Conservation (phyloP, 2,329 filamentous ascomycete genomes). For the Ophiostoma angusticollis region DNA sequence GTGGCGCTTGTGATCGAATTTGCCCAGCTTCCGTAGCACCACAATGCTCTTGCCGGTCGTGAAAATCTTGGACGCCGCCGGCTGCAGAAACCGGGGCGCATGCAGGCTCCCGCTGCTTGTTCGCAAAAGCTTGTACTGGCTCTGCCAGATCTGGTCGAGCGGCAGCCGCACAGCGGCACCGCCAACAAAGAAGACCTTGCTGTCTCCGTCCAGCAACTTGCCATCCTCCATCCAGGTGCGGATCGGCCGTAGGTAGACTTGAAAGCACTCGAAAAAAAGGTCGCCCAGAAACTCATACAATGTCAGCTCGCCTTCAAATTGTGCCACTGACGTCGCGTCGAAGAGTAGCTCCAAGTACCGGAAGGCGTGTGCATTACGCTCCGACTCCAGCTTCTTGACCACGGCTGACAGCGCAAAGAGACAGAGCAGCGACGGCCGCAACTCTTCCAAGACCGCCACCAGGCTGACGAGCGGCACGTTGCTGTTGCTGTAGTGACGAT, state of each 20-base stretch:
- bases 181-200: conserved; percentile 65
- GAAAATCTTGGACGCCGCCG: conserved; percentile 60
- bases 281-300: conserved; percentile 51
- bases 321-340: conserved; percentile 53
- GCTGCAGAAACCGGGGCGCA: conserved; percentile 62
- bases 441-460: conserved; percentile 44
- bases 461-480: conserved; percentile 52
- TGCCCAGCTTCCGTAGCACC: conserved; percentile 61
- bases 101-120: conserved; percentile 48
- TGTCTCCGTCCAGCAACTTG: conserved; percentile 49
- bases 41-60: conserved; percentile 80
- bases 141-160: conserved; percentile 58
- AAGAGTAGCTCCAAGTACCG: conserved; percentile 70
- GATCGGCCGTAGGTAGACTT: conserved; percentile 69
- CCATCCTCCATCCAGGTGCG: conserved; percentile 76
- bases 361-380: conserved; percentile 43
- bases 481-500: conserved; percentile 31
- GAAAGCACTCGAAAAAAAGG: conserved; percentile 71
- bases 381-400: conserved; percentile 41
- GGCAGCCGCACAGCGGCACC: conserved; percentile 44
- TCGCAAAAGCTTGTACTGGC: conserved; percentile 55
- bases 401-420: conserved; percentile 49
- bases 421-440: conserved; percentile 39
- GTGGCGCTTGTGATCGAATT: conserved; percentile 30
- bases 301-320: conserved; percentile 51